phyloP scores from a whole-genome alignment of 768 basidiomycete genomes.

The Hypholoma sublateritium region DNA sequence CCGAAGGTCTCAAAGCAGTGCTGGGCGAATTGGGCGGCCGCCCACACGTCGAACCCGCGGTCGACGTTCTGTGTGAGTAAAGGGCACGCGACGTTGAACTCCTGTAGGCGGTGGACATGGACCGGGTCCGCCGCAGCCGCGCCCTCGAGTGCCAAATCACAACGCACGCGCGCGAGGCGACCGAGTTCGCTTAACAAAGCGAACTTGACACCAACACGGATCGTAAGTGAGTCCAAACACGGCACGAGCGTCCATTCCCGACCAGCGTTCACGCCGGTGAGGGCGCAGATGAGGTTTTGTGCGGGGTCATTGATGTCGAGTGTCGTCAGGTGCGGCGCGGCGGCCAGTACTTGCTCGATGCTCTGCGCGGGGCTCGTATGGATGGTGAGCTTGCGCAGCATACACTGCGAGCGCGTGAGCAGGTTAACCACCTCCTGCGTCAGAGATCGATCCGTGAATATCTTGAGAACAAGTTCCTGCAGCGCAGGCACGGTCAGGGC shows the following conservation, averaged over 20 bases:
- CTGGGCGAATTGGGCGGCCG: conserved; percentile 1
- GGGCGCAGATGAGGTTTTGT: neutral
- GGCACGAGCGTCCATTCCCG: conserved; percentile 11
- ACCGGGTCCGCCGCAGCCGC: neutral
- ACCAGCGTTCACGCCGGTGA: neutral
- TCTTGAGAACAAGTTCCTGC: conserved; percentile 3
- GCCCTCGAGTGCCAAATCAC: conserved; percentile 7
- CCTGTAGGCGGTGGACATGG: neutral
- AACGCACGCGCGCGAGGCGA: conserved; percentile 9
- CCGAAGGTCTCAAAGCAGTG: conserved; percentile 2
- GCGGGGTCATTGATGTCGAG: conserved; percentile 12
- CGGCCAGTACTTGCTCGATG: conserved; percentile 4
- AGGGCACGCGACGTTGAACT: conserved; percentile 3
- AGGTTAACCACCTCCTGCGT: neutral
- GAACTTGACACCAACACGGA: conserved; percentile 3
- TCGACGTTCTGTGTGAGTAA: neutral
- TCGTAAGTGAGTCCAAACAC: conserved; percentile 10
- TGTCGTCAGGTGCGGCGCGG: conserved; percentile 4
- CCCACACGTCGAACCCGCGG: conserved; percentile 4
- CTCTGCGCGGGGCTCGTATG: neutral
- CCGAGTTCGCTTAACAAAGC: neutral
- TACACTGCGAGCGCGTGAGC: conserved; percentile 4
- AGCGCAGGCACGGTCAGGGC: conserved; percentile 7
- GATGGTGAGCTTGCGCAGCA: conserved; percentile 10
- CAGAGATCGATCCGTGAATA: neutral